Evolutionary conservation across 2,329 filamentous ascomycete genomes (phyloP).

Genomic region (Paramyrothecium sp.): DNA sequence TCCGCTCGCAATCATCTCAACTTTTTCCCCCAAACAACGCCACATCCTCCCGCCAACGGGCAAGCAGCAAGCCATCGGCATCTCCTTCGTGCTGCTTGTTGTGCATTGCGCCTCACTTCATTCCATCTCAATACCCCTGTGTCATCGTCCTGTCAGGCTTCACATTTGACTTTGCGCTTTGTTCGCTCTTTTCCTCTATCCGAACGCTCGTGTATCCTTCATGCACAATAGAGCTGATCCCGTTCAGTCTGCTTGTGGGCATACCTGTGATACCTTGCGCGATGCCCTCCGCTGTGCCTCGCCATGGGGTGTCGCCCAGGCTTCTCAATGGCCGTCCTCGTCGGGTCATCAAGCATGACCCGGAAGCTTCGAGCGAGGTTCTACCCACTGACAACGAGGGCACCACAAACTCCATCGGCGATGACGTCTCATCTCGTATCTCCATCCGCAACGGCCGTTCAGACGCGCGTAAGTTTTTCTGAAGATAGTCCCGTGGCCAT

Average conservation of each 20-base stretch:
- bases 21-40: no score
- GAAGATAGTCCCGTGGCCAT: background rate
- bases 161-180: background rate
- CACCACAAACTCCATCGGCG: slow-evolving; percentile 11
- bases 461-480: slow-evolving; percentile 34
- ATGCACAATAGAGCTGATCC: background rate
- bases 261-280: no score
- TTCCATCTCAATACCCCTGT: slow-evolving; percentile 11
- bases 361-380: no score
- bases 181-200: background rate
- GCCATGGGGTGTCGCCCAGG: no score
- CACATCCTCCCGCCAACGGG: no score
- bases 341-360: no score
- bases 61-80: no score
- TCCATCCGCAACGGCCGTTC: slow-evolving; percentile 27
- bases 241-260: background rate
- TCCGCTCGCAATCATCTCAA: no score
- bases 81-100: background rate
- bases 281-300: no score
- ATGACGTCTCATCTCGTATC: slow-evolving; percentile 18
- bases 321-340: no score
- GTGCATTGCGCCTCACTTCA: slow-evolving; percentile 14
- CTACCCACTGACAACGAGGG: slow-evolving; percentile 15
- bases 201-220: background rate
- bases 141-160: background rate